A percentile compares a stretch with the other conserved stretches of the same genome.
These are phyloP conservation scores for Exophiala dermatitidis DNA, from an alignment of 2,329 filamentous ascomycete genomes.

Conservation along the genomic window DNA sequence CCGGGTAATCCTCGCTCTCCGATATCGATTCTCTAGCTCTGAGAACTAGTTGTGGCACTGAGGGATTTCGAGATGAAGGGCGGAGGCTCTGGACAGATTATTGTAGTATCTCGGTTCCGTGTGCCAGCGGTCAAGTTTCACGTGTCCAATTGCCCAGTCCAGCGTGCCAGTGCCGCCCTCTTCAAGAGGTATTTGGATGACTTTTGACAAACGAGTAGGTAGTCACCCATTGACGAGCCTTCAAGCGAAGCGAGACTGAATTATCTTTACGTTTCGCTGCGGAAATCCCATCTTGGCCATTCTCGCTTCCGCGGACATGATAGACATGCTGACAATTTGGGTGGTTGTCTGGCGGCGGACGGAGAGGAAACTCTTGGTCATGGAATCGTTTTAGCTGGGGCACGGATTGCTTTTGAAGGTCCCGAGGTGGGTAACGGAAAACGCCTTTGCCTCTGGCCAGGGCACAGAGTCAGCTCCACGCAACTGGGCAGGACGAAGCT, in stretches of 20 bases:
- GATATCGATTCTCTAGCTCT: neutral
- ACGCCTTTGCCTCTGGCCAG: neutral
- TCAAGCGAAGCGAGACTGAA: neutral
- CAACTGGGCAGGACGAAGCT: neutral
- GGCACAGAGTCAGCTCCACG: neutral
- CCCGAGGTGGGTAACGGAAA: neutral
- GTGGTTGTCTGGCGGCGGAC: too few relatives aligned
- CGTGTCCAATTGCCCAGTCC: neutral
- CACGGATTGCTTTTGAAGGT: constrained; percentile 6
- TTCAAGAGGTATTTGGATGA: neutral
- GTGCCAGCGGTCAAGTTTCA: neutral
- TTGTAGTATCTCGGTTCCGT: neutral
- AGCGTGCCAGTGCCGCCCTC: neutral
- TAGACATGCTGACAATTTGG: too few relatives aligned
- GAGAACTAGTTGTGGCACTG: neutral
- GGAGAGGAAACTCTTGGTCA: neutral
- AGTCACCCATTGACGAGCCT: neutral
- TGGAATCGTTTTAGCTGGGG: neutral
- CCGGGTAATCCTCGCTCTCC: neutral
- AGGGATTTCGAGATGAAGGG: neutral
- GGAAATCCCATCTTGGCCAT: too few relatives aligned
- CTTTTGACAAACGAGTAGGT: neutral
- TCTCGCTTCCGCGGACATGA: too few relatives aligned
- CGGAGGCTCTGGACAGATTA: neutral
- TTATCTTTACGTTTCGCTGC: neutral